Conservation (phyloP, 192 early-diverging fungal species). For the Spizellomyces sp. region DNA sequence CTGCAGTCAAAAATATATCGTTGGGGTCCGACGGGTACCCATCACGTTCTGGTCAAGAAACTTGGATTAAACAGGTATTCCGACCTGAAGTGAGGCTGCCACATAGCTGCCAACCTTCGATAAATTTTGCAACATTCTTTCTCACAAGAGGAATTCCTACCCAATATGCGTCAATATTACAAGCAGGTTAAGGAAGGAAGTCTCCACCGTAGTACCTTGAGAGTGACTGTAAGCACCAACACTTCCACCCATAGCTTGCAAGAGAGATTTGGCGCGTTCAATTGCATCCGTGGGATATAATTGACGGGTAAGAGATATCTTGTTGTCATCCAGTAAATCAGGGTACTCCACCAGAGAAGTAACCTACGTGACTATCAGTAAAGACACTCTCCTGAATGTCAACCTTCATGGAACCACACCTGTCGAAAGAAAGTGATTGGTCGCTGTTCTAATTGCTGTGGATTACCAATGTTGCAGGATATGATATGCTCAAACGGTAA, state of each 20-base stretch:
- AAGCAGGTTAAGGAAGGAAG: too few relatives aligned
- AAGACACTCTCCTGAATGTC: background rate
- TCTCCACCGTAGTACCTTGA: conserved; percentile 53
- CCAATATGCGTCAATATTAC: too few relatives aligned
- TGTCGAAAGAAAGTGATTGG: conserved; percentile 98
- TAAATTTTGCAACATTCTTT: conserved; percentile 87
- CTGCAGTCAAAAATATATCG: conserved; percentile 89
- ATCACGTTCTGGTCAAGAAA: conserved; percentile 66
- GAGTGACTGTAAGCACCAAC: conserved; percentile 95
- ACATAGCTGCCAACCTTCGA: conserved; percentile 49
- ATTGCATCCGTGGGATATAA: conserved; percentile 89
- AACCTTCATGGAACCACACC: conserved; percentile 41
- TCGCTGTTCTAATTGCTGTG: conserved; percentile 85
- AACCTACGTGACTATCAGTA: conserved; percentile 52
- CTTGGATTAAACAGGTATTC: too few relatives aligned
- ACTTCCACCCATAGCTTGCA: conserved; percentile 69
- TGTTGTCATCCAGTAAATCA: conserved; percentile 60
- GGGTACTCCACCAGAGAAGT: conserved; percentile 88
- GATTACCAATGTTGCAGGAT: conserved; percentile 91
- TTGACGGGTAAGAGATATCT: conserved; percentile 47
- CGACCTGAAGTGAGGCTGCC: too few relatives aligned
- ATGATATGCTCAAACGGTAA: conserved; percentile 69
- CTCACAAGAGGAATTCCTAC: conserved; percentile 76
- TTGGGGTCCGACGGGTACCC: conserved; percentile 84
- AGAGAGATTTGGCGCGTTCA: conserved; percentile 74